Conservation (phyloP, 2,329 filamentous ascomycete genomes). For the Alternaria gansuensis region DNA sequence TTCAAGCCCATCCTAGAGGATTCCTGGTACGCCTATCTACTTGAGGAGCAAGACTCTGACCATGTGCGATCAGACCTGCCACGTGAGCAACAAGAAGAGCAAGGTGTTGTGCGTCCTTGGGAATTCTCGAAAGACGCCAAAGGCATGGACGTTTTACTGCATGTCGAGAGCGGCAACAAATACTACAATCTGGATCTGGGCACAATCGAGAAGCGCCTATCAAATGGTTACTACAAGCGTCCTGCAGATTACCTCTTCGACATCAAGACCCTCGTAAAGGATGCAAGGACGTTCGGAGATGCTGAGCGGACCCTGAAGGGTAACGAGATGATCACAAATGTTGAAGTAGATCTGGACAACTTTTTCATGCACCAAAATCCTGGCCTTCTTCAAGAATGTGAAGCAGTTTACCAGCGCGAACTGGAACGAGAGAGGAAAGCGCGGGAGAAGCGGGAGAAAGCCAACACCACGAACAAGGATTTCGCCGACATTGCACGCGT, state of each 20-base stretch:
- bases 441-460: slow-evolving; percentile 62
- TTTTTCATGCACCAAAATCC: slow-evolving; percentile 68
- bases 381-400: slow-evolving; percentile 70
- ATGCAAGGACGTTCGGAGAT: slow-evolving; percentile 84
- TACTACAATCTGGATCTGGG: slow-evolving; percentile 95
- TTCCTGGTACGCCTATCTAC: slow-evolving; percentile 78
- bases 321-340: slow-evolving; percentile 90
- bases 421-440: slow-evolving; percentile 70
- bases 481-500: slow-evolving; percentile 53
- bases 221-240: slow-evolving; percentile 94
- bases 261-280: slow-evolving; percentile 83
- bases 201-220: slow-evolving; percentile 93
- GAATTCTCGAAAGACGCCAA: slow-evolving; percentile 82
- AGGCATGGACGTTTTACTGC: slow-evolving; percentile 77
- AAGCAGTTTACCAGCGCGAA: slow-evolving; percentile 76
- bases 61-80: slow-evolving; percentile 68
- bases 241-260: slow-evolving; percentile 90
- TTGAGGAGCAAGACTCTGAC: slow-evolving; percentile 80
- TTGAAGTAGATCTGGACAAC: slow-evolving; percentile 88
- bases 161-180: slow-evolving; percentile 80
- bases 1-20: slow-evolving; percentile 78
- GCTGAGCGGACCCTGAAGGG: slow-evolving; percentile 83
- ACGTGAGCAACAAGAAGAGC: slow-evolving; percentile 62
- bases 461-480: slow-evolving; percentile 51
- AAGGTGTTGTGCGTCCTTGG: slow-evolving; percentile 72